A percentile compares a stretch with the other conserved stretches of the same genome.
Evolutionary conservation across 2,329 filamentous ascomycete species (phyloP).

Genomic region (Colletotrichum graminicola): DNA sequence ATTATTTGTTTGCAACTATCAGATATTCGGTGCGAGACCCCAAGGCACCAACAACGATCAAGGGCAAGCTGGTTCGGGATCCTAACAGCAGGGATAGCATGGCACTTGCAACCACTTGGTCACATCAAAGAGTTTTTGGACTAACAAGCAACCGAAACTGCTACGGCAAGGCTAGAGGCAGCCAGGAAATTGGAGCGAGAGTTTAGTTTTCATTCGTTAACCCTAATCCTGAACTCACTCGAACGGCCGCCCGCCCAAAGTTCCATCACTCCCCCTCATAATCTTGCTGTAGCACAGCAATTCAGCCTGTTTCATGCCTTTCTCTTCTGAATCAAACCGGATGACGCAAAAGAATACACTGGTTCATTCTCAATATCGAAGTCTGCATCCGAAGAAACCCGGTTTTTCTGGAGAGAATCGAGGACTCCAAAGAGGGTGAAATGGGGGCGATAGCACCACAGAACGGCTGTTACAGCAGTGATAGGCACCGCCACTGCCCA

Average conservation of each 20-base stretch:
- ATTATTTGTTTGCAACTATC: not conserved
- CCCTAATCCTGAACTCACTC: not conserved
- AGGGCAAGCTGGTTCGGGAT: not conserved
- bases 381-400: not conserved
- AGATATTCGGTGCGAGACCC: not conserved
- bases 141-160: not conserved
- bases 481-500: conserved; percentile 51
- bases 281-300: not conserved
- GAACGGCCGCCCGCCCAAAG: not conserved
- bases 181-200: not conserved
- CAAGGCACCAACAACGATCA: not conserved
- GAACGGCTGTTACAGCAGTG: conserved; percentile 43
- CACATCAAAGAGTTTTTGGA: too few species aligned
- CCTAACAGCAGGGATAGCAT: not conserved
- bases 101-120: not conserved
- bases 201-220: not conserved
- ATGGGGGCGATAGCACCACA: conserved; percentile 43
- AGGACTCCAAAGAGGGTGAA: not conserved
- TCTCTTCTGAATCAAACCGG: not conserved
- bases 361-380: not conserved
- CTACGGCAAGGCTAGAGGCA: not conserved
- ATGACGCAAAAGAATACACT: not conserved
- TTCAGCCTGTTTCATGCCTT: not conserved
- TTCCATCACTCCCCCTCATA: not conserved
- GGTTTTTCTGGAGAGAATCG: not conserved